Conservation (phyloP, 1,139 yeast genomes). For the Lodderomyces beijingensis region DNA sequence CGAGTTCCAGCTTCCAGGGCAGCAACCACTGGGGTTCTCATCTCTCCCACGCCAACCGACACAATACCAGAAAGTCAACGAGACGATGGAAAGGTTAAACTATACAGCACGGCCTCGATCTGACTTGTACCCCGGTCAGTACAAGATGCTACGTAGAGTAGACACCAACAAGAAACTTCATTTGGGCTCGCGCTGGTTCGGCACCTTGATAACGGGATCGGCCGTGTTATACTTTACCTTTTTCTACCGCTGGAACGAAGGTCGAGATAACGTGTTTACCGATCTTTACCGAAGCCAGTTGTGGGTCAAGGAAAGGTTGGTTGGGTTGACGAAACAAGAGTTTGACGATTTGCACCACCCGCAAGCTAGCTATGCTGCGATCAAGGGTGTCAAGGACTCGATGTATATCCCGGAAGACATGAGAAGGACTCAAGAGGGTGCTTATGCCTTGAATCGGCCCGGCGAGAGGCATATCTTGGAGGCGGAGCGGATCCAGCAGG, state of each 20-base stretch:
- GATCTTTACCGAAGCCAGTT: slow-evolving; percentile 63
- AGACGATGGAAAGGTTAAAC: slow-evolving; percentile 67
- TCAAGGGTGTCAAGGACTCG: slow-evolving; percentile 41
- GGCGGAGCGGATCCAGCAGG: slow-evolving; percentile 69
- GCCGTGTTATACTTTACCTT: slow-evolving; percentile 58
- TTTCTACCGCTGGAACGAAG: slow-evolving; percentile 82
- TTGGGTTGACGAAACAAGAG: slow-evolving; percentile 58
- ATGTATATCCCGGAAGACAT: slow-evolving; percentile 38
- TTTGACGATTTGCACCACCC: slow-evolving; percentile 57
- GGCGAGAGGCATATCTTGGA: slow-evolving; percentile 69
- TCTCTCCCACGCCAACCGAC: slow-evolving; percentile 65
- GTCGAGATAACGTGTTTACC: slow-evolving; percentile 70
- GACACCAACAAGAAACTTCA: slow-evolving; percentile 54
- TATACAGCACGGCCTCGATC: slow-evolving; percentile 79
- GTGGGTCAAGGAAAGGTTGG: slow-evolving; percentile 41
- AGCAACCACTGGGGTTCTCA: slow-evolving; percentile 51
- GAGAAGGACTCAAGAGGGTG: slow-evolving; percentile 40
- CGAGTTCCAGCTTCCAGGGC: slow-evolving; percentile 60
- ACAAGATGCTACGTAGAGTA: slow-evolving; percentile 62
- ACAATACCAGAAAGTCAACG: slow-evolving; percentile 65
- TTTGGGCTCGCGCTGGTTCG: slow-evolving; percentile 52
- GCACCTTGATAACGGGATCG: slow-evolving; percentile 41
- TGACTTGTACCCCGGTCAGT: slow-evolving; percentile 74
- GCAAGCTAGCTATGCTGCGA: slow-evolving; percentile 28
- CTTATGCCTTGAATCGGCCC: slow-evolving; percentile 61